phyloP scores from a whole-genome alignment of 2,329 filamentous ascomycete genomes.

The Zasmidium cellare region DNA sequence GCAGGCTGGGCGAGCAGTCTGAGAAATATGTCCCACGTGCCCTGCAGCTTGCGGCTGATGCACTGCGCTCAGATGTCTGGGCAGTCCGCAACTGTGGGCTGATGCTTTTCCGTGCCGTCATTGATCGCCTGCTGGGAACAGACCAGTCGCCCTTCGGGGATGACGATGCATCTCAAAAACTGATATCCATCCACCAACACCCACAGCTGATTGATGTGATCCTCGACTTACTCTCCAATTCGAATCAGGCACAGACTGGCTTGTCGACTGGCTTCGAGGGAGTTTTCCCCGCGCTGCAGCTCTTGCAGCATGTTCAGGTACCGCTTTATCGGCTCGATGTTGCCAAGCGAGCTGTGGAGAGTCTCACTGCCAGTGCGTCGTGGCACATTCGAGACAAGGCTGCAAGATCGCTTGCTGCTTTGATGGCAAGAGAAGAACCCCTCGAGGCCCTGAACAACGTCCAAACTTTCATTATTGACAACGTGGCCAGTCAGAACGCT shows the following conservation, averaged over 20 bases:
- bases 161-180: slow-evolving; percentile 48
- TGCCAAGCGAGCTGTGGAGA: slow-evolving; percentile 59
- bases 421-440: slow-evolving; percentile 23
- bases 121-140: slow-evolving; percentile 75
- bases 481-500: slow-evolving; percentile 25
- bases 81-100: slow-evolving; percentile 91
- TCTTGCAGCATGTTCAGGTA: slow-evolving; percentile 70
- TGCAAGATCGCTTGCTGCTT: slow-evolving; percentile 62
- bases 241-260: slow-evolving; percentile 5
- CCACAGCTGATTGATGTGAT: slow-evolving; percentile 65
- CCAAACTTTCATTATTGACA: not conserved
- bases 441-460: not conserved
- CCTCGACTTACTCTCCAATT: slow-evolving; percentile 55
- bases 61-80: slow-evolving; percentile 82
- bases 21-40: slow-evolving; percentile 73
- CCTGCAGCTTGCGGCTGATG: slow-evolving; percentile 76
- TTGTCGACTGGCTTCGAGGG: slow-evolving; percentile 53
- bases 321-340: slow-evolving; percentile 57
- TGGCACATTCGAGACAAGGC: slow-evolving; percentile 85
- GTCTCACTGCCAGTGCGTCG: slow-evolving; percentile 66
- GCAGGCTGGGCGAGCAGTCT: slow-evolving; percentile 69
- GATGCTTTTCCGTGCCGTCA: slow-evolving; percentile 81
- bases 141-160: slow-evolving; percentile 64
- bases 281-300: slow-evolving; percentile 80
- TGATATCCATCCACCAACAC: slow-evolving; percentile 70